Evolutionary conservation across 2,329 filamentous ascomycete species (phyloP).

Genomic region (Sporothrix inflata): DNA sequence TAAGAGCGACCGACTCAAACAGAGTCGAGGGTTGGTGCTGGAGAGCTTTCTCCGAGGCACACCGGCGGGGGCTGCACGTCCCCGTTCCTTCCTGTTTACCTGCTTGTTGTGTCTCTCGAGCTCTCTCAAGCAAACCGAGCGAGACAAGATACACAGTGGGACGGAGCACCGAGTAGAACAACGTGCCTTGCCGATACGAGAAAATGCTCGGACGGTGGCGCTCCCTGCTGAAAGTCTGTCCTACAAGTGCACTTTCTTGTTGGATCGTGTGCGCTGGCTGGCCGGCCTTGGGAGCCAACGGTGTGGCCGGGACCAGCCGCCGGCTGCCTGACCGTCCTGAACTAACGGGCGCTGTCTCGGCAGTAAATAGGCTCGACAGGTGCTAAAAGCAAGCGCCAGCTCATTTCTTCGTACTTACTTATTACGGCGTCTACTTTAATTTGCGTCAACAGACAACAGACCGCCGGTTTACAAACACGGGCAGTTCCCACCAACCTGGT

Average conservation of each 20-base stretch:
- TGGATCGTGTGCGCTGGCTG: neutral
- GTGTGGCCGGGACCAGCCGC: slow-evolving; percentile 23
- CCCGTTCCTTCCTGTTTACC: neutral
- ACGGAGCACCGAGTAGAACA: neutral
- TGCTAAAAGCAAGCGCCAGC: neutral
- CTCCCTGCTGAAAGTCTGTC: neutral
- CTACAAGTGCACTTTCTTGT: neutral
- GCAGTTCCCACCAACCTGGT: too few relatives aligned
- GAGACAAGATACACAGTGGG: neutral
- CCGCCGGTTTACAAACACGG: neutral
- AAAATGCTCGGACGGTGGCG: neutral
- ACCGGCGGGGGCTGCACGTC: neutral
- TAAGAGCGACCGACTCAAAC: slow-evolving; percentile 4
- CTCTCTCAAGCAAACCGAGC: neutral
- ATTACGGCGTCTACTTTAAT: too few relatives aligned
- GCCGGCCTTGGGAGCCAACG: slow-evolving; percentile 3
- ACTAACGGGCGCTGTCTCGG: neutral
- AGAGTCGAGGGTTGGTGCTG: neutral
- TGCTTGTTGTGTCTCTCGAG: neutral
- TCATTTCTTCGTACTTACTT: too few relatives aligned
- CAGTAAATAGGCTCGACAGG: neutral
- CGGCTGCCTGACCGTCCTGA: slow-evolving; percentile 14
- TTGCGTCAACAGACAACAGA: neutral
- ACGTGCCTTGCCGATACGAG: slow-evolving; percentile 17
- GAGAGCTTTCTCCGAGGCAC: slow-evolving; percentile 1